Conservation (phyloP, 2,329 filamentous ascomycete species). For the Talaromyces funiculosus region DNA sequence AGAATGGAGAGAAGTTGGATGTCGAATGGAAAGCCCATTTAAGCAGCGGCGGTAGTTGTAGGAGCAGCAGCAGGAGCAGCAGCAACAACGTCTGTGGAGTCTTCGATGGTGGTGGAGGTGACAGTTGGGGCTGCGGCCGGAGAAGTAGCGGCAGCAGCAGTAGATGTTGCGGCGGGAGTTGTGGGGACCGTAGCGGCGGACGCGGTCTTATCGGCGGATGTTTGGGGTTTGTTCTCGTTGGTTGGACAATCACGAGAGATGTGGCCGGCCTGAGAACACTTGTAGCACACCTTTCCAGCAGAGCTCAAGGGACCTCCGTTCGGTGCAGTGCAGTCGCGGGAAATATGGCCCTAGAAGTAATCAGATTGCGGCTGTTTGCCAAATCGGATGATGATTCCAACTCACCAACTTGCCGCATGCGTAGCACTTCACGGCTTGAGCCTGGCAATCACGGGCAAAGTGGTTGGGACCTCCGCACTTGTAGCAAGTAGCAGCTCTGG, state of each 20-base stretch:
- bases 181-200: constrained; percentile 33
- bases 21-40: constrained; percentile 11
- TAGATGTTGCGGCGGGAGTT: constrained; percentile 35
- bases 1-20: constrained; percentile 18
- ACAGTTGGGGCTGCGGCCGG: constrained; percentile 35
- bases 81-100: constrained; percentile 22
- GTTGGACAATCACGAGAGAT: constrained; percentile 93
- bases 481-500: constrained; percentile 60
- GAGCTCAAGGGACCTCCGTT: constrained; percentile 95
- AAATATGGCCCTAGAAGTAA: constrained; percentile 65
- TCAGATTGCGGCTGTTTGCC: background rate
- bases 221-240: constrained; percentile 49
- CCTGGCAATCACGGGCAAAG: constrained; percentile 96
- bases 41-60: constrained; percentile 32
- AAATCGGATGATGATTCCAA: constrained; percentile 1
- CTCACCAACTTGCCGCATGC: constrained; percentile 79
- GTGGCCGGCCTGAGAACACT: constrained; percentile 90
- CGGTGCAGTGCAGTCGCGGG: constrained; percentile 88
- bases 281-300: constrained; percentile 97
- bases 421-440: constrained; percentile 97
- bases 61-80: constrained; percentile 30
- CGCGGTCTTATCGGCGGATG: constrained; percentile 31
- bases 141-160: constrained; percentile 36
- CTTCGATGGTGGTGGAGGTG: constrained; percentile 34
- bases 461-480: constrained; percentile 85